These are phyloP conservation scores for Boletus fagicola DNA, from an alignment of 768 basidiomycete genomes.

Conservation along the genomic window DNA sequence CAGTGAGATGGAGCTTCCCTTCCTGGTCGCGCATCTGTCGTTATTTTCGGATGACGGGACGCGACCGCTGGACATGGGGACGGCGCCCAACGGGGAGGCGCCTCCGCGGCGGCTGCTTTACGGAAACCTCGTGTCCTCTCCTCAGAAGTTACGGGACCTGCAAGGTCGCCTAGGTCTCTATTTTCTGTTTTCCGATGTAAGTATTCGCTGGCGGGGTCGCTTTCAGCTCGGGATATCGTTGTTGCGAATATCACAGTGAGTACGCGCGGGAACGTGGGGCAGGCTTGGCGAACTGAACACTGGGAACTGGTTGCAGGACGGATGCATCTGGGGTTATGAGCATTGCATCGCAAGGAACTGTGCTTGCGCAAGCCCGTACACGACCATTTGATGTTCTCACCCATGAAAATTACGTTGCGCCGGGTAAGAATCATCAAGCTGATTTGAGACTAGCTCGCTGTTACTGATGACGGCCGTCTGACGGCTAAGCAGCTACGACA, in stretches of 20 bases:
- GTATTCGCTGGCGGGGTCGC: constrained; percentile 72
- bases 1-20: constrained; percentile 84
- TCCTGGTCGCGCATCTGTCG: constrained; percentile 81
- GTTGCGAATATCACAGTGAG: constrained; percentile 73
- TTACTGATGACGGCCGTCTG: constrained; percentile 16
- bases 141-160: constrained; percentile 76
- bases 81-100: constrained; percentile 44
- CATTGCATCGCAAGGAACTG: constrained; percentile 56
- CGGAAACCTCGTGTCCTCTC: constrained; percentile 81
- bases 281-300: constrained; percentile 13
- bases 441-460: constrained; percentile 15
- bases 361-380: constrained; percentile 72
- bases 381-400: constrained; percentile 76
- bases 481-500: constrained; percentile 40
- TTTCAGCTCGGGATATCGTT: constrained; percentile 76
- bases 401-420: constrained; percentile 71
- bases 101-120: constrained; percentile 65
- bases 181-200: constrained; percentile 90
- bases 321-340: constrained; percentile 51
- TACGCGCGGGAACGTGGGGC: constrained; percentile 19
- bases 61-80: constrained; percentile 62
- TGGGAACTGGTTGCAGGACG: constrained; percentile 34
- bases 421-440: constrained; percentile 52
- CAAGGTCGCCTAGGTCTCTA: constrained; percentile 81
- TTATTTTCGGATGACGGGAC: constrained; percentile 69